A percentile compares a stretch with the other conserved stretches of the same genome.
phyloP scores from a whole-genome alignment of 2,329 filamentous ascomycete species.

The Fusarium buharicum region DNA sequence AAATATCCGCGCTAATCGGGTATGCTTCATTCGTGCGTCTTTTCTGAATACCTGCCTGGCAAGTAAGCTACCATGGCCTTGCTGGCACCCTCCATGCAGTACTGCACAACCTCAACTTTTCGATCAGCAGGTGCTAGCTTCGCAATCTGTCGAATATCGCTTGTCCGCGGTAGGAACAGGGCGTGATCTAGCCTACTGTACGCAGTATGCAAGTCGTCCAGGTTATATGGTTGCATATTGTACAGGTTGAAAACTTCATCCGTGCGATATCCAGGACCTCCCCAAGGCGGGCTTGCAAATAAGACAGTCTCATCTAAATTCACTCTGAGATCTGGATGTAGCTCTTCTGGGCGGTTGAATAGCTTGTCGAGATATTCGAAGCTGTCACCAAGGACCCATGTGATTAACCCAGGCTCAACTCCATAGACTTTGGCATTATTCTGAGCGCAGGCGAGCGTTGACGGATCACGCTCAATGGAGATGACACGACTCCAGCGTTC shows the following conservation, averaged over 20 bases:
- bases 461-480: slow-evolving; percentile 84
- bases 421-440: slow-evolving; percentile 90
- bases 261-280: slow-evolving; percentile 65
- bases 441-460: slow-evolving; percentile 87
- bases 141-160: slow-evolving; percentile 82
- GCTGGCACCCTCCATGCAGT: slow-evolving; percentile 89
- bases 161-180: slow-evolving; percentile 87
- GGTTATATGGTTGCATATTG: slow-evolving; percentile 88
- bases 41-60: slow-evolving; percentile 49
- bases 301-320: slow-evolving; percentile 57
- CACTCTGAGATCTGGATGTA: slow-evolving; percentile 55
- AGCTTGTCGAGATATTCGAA: slow-evolving; percentile 74
- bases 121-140: slow-evolving; percentile 59
- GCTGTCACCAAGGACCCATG: slow-evolving; percentile 88
- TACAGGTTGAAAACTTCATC: slow-evolving; percentile 82
- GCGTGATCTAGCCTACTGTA: slow-evolving; percentile 72
- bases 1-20: not conserved
- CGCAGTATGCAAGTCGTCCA: slow-evolving; percentile 69
- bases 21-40: slow-evolving; percentile 14
- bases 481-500: slow-evolving; percentile 85
- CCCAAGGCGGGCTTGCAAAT: slow-evolving; percentile 71
- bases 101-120: slow-evolving; percentile 83
- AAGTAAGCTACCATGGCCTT: slow-evolving; percentile 79
- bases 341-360: slow-evolving; percentile 49
- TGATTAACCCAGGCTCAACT: slow-evolving; percentile 75